Conservation (phyloP, 768 basidiomycete species). For the Baorangia bicolor region DNA sequence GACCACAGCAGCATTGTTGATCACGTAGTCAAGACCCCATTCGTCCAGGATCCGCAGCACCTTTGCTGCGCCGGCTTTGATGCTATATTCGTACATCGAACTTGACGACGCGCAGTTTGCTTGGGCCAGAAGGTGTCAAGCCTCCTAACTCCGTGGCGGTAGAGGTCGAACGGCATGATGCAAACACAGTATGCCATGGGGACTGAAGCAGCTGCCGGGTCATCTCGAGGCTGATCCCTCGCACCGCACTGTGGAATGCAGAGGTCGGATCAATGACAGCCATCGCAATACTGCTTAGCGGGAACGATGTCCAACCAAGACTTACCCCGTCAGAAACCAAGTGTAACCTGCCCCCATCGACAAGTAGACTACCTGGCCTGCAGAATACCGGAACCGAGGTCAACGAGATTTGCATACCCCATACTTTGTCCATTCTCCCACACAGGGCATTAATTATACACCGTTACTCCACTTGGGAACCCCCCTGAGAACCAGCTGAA, state of each 20-base stretch:
- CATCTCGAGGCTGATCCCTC: slow-evolving; percentile 3
- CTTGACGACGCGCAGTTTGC: slow-evolving; percentile 29
- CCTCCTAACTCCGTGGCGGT: not conserved
- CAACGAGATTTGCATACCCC: not conserved
- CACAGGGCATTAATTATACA: not conserved
- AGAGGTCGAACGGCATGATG: not conserved
- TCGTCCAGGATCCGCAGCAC: slow-evolving; percentile 26
- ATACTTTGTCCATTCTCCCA: not conserved
- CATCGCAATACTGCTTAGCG: not conserved
- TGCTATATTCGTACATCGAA: slow-evolving; percentile 32
- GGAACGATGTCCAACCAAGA: not conserved
- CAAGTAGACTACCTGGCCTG: not conserved
- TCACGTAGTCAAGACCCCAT: slow-evolving; percentile 34
- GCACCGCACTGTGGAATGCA: no score
- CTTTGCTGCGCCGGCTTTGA: slow-evolving; percentile 18
- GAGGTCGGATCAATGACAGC: not conserved
- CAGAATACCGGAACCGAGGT: not conserved
- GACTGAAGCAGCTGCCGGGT: not conserved
- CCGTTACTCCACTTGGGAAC: not conserved
- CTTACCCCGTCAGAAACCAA: not conserved
- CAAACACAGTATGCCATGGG: not conserved
- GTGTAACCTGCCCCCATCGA: not conserved
- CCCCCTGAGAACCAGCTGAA: no score
- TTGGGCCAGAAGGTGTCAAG: slow-evolving; percentile 10
- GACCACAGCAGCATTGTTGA: slow-evolving; percentile 38